phyloP scores from a whole-genome alignment of 2,329 filamentous ascomycete species.

The Calonectria crousiana region DNA sequence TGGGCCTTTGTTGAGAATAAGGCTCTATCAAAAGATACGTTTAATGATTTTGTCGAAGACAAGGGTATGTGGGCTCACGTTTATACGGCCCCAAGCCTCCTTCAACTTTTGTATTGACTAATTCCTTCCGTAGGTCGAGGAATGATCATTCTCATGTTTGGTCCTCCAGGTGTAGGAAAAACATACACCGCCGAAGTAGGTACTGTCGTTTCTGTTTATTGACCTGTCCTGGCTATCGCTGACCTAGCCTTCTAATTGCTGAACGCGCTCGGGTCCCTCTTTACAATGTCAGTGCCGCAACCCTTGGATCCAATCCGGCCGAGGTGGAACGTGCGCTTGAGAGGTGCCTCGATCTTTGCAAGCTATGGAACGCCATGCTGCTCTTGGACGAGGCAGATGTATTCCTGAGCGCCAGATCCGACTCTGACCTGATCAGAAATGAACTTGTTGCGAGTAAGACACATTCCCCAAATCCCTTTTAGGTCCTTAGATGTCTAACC shows the following conservation, averaged over 20 bases:
- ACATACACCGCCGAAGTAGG: slow-evolving; percentile 41
- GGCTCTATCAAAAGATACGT: not conserved
- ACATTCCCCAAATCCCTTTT: no score
- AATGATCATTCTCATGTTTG: slow-evolving; percentile 45
- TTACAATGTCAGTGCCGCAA: slow-evolving; percentile 28
- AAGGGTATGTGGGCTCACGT: not conserved
- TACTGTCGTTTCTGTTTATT: not conserved
- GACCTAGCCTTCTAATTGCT: slow-evolving; percentile 1
- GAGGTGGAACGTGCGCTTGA: slow-evolving; percentile 7
- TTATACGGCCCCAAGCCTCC: accelerated
- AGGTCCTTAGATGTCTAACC: not conserved
- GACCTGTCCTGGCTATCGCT: not conserved
- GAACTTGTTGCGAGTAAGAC: slow-evolving; percentile 35
- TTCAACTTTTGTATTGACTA: not conserved
- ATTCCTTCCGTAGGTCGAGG: slow-evolving; percentile 16
- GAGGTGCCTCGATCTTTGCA: slow-evolving; percentile 31
- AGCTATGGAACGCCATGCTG: slow-evolving; percentile 38
- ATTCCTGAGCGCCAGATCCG: slow-evolving; percentile 29
- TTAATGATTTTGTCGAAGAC: slow-evolving; percentile 5
- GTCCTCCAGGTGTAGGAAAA: slow-evolving; percentile 45
- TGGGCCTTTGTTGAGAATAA: not conserved
- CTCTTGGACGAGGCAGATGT: slow-evolving; percentile 40
- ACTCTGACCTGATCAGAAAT: slow-evolving; percentile 32
- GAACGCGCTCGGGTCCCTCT: slow-evolving; percentile 26
- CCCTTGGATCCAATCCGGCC: not conserved